phyloP scores from a whole-genome alignment of 768 basidiomycete species.

The Gautieria morchelliformis region DNA sequence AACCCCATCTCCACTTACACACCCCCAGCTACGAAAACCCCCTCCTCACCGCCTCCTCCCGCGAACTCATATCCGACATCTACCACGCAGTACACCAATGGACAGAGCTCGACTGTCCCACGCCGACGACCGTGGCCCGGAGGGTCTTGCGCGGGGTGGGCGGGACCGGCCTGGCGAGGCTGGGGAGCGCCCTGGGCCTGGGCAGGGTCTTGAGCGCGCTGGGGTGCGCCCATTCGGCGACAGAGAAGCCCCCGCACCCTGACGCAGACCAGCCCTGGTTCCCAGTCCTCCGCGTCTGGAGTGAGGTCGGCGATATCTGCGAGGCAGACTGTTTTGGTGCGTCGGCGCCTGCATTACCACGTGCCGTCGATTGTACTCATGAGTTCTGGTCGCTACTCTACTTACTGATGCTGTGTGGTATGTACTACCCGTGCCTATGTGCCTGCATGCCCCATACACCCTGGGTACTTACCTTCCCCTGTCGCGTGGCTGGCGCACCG shows the following conservation, averaged over 20 bases:
- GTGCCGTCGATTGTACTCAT: too few species aligned
- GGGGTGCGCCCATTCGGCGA: too few species aligned
- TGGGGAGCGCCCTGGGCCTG: too few species aligned
- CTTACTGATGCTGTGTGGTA: too few species aligned
- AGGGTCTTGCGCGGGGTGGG: slow-evolving; percentile 36
- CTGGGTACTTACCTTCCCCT: too few species aligned
- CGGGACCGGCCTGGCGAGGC: too few species aligned
- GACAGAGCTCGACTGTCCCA: slow-evolving; percentile 56
- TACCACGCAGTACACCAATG: slow-evolving; percentile 51
- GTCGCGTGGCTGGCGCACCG: too few species aligned
- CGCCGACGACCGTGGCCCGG: slow-evolving; percentile 50
- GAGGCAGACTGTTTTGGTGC: slow-evolving; percentile 75
- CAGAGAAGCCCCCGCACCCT: too few species aligned
- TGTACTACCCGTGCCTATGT: too few species aligned
- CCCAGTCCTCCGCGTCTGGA: slow-evolving; percentile 60
- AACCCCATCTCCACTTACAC: not conserved
- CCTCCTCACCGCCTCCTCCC: slow-evolving; percentile 63
- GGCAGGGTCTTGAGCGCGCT: too few species aligned
- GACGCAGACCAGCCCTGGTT: slow-evolving; percentile 40
- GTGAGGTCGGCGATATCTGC: slow-evolving; percentile 62
- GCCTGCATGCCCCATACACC: not conserved
- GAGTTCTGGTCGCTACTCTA: too few species aligned
- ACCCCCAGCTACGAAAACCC: slow-evolving; percentile 75
- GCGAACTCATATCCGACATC: slow-evolving; percentile 63
- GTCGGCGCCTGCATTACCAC: slow-evolving; percentile 11